Percentiles rank a stretch among this genome's conserved stretches.
phyloP scores from a whole-genome alignment of 805 yeast genomes.

The Kuraishia piskuri region DNA sequence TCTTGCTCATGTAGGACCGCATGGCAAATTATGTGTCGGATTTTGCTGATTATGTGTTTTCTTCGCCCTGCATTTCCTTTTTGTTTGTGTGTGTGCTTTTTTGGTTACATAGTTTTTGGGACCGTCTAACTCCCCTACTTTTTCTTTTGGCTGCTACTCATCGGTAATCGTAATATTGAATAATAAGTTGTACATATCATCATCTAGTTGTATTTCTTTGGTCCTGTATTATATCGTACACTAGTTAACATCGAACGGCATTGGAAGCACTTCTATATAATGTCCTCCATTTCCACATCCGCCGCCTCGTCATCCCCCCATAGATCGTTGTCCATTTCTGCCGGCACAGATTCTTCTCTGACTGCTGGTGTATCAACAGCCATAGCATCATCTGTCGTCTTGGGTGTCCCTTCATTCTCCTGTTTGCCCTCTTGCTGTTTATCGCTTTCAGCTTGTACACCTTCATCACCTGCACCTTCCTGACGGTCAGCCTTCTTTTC shows the following conservation, averaged over 20 bases:
- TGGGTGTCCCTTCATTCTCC: neutral
- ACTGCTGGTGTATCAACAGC: neutral
- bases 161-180: neutral
- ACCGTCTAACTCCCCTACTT: neutral
- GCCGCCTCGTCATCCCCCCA: constrained; percentile 1
- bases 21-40: neutral
- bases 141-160: neutral
- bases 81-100: neutral
- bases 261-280: neutral
- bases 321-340: neutral
- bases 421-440: neutral
- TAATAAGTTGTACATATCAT: neutral
- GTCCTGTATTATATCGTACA: too few relatives aligned
- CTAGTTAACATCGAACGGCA: neutral
- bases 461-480: too few relatives aligned
- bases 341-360: neutral
- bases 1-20: neutral
- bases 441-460: neutral
- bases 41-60: too few relatives aligned
- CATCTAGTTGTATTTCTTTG: too few relatives aligned
- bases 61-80: too few relatives aligned
- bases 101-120: too few relatives aligned
- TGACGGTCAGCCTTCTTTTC: too few relatives aligned
- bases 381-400: neutral
- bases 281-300: constrained; percentile 3